Evolutionary conservation across 495 filamentous ascomycete species (phyloP), one percentile per base, ranked within the genome.

Genomic region (Xanthoparmelia taractica): DNA sequence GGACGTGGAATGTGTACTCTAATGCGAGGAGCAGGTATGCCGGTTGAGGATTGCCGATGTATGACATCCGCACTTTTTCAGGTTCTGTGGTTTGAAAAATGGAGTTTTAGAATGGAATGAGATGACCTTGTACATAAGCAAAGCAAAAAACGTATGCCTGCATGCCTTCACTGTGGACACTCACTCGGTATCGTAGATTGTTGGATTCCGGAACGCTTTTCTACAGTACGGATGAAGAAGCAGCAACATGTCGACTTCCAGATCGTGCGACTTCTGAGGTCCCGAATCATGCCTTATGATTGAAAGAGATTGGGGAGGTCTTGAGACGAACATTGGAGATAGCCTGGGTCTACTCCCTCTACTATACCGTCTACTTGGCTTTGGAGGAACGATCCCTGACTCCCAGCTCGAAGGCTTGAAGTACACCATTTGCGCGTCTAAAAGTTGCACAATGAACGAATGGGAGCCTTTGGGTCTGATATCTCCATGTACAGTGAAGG

Each of bases 121-220:
- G 60, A 43, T 7, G 20, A 23, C 43, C n/a, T 31, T 63, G 61
- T 63, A 63, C 61, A 63, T 63, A 63, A 63, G 55, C 52, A 38
- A 40, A 58, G 31, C 34, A n/a, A n/a, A n/a, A n/a, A n/a, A n/a
- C 31, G 41, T 47, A 33, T 34, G 61, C 54, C 38, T 41, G 38
- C 37, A 4, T 41, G 45, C 13, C 13, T 37, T 10, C 48, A 25
- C 25, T 36, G 41, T 15, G 29, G 29, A 34, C 36, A 23, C 31
- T 36, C 36, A 23, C 31, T 36, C 25, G 40, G 37, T 40, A 47
- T 48, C 29, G 56, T 56, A 57, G 38, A 37, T 55, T 54, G n/a
- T n/a, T n/a, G n/a, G n/a, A n/a, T n/a, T n/a, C n/a, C n/a, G n/a
- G n/a, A n/a, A n/a, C n/a, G n/a, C n/a, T n/a, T n/a, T n/a, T n/a